phyloP scores from a whole-genome alignment of 2,329 filamentous ascomycete genomes.

The Penicillium crustosum region DNA sequence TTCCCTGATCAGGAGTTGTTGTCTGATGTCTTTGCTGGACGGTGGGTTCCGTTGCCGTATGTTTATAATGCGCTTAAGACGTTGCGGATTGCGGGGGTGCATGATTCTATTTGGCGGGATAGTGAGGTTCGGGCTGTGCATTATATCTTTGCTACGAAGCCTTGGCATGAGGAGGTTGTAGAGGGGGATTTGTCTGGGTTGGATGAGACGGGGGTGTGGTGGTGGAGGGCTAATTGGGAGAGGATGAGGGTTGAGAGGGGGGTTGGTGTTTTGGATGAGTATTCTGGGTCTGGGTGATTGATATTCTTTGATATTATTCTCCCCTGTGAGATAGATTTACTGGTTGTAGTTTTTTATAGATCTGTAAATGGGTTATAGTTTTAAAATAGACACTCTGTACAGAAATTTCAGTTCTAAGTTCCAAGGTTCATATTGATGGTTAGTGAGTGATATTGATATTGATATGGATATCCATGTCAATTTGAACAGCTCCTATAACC shows the following conservation, averaged over 20 bases:
- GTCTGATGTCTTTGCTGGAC: conserved; percentile 53
- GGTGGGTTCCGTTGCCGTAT: conserved; percentile 60
- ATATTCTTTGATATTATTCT: too few relatives aligned
- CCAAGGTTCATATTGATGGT: not conserved
- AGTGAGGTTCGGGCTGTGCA: conserved; percentile 12
- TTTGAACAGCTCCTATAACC: conserved; percentile 2
- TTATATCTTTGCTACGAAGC: conserved; percentile 19
- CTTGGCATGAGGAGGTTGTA: conserved; percentile 11
- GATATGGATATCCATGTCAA: conserved; percentile 3
- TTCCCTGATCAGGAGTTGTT: conserved; percentile 59
- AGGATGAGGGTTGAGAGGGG: conserved; percentile 8
- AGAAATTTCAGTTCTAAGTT: not conserved
- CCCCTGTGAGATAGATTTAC: not conserved
- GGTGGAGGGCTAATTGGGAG: conserved; percentile 17
- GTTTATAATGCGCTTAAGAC: conserved; percentile 63
- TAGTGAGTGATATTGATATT: not conserved
- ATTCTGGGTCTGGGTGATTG: not conserved
- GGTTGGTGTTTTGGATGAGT: conserved; percentile 5
- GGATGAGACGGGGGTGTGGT: conserved; percentile 11
- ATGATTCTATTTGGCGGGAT: conserved; percentile 16
- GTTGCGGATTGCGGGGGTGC: conserved; percentile 45
- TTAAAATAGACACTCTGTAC: not conserved
- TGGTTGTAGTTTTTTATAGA: not conserved
- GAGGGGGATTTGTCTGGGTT: not conserved
- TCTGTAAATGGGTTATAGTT: not conserved